Percentiles rank a stretch among this genome's conserved stretches.
These are phyloP conservation scores for Xerophyta viscosa DNA, from an alignment of 106 monocot genomes.

Conservation along the genomic window DNA sequence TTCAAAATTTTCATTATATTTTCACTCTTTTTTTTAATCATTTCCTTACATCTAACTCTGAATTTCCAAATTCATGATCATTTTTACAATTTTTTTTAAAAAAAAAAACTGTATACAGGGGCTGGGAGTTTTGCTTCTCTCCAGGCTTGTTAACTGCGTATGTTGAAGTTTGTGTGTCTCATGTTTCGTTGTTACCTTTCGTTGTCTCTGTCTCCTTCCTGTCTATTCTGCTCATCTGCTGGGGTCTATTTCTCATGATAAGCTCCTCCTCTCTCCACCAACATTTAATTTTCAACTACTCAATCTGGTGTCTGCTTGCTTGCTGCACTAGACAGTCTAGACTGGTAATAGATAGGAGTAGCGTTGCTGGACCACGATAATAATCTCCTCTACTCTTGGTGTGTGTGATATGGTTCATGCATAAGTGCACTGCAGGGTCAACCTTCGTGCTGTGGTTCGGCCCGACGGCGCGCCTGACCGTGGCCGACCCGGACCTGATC, in stretches of 20 bases:
- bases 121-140: constrained; percentile 1
- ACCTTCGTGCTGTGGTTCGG: constrained; percentile 92
- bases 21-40: too few relatives aligned
- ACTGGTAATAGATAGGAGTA: too few relatives aligned
- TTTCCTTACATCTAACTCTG: too few relatives aligned
- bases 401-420: too few relatives aligned
- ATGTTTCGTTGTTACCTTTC: constrained; percentile 17
- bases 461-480: constrained; percentile 59
- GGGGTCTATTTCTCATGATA: constrained; percentile 4
- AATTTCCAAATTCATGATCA: too few relatives aligned
- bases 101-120: too few relatives aligned
- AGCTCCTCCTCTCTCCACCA: not conserved
- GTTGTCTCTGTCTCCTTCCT: constrained; percentile 18
- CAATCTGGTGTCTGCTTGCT: too few relatives aligned
- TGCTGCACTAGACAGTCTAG: too few relatives aligned
- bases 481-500: constrained; percentile 87
- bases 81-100: too few relatives aligned
- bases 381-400: too few relatives aligned
- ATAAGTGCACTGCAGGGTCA: constrained; percentile 34
- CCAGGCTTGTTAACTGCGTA: too few relatives aligned
- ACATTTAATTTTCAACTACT: not conserved
- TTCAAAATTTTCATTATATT: not conserved
- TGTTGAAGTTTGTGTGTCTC: not conserved
- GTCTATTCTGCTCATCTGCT: constrained; percentile 8
- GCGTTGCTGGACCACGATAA: too few relatives aligned